Conservation (phyloP, 108 stramenopile species). For the Fistulifera pelliculosa region DNA sequence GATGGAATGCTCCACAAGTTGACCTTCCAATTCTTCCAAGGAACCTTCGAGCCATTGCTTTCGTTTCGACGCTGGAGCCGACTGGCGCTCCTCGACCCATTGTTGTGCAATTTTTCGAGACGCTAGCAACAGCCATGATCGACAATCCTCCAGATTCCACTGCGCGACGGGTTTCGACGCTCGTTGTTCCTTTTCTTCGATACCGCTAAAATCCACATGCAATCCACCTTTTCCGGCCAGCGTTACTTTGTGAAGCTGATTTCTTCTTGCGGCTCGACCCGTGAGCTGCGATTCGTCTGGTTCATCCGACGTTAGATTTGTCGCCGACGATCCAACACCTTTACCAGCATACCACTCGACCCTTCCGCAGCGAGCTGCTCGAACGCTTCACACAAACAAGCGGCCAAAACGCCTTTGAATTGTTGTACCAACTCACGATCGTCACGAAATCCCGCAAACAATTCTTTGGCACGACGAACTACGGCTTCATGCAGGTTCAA, state of each 20-base stretch:
- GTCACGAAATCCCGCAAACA: constrained; percentile 88
- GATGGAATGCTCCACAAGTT: constrained; percentile 64
- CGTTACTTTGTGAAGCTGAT: constrained; percentile 72
- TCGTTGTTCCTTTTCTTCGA: constrained; percentile 10
- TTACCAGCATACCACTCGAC: constrained; percentile 32
- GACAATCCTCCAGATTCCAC: constrained; percentile 79
- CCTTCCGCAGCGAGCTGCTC: constrained; percentile 67
- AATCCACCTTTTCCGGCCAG: constrained; percentile 75
- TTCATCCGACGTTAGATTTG: no score
- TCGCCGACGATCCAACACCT: no score
- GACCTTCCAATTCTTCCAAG: constrained; percentile 69
- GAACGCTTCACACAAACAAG: constrained; percentile 80
- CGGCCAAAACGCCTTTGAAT: constrained; percentile 48
- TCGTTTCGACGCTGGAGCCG: constrained; percentile 10
- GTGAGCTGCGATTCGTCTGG: background rate
- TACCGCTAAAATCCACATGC: constrained; percentile 40
- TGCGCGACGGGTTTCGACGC: constrained; percentile 40
- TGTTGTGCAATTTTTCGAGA: constrained; percentile 62
- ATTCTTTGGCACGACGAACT: constrained; percentile 72
- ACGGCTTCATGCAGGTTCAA: constrained; percentile 79
- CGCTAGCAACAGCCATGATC: constrained; percentile 71
- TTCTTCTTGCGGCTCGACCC: constrained; percentile 57
- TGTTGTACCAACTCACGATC: constrained; percentile 85
- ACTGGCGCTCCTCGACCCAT: constrained; percentile 64
- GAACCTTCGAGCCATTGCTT: constrained; percentile 53